Percentiles rank a stretch among this genome's conserved stretches.
These are phyloP conservation scores for Phialemonium atrogriseum DNA, from an alignment of 2,329 filamentous ascomycete species.

Conservation along the genomic window DNA sequence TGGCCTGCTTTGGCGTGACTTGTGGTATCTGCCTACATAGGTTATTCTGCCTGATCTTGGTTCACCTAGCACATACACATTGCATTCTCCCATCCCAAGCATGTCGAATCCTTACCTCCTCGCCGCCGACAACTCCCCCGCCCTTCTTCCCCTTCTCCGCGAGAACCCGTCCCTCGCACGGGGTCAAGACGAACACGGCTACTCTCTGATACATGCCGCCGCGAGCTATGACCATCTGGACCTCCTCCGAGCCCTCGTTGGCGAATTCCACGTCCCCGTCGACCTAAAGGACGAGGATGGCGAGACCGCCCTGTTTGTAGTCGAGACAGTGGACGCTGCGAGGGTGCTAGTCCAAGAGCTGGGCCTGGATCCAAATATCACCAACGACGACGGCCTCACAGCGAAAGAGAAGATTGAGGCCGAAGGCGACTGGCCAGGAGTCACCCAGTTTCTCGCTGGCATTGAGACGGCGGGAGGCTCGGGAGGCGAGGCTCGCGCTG, in stretches of 20 bases:
- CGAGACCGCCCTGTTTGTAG: conserved; percentile 92
- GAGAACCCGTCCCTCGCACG: conserved; percentile 69
- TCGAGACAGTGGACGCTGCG: conserved; percentile 72
- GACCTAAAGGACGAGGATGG: conserved; percentile 83
- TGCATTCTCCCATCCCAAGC: too few relatives aligned
- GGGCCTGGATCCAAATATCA: conserved; percentile 55
- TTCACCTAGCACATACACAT: too few relatives aligned
- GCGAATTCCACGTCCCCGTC: conserved; percentile 68
- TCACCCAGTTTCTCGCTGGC: conserved; percentile 60
- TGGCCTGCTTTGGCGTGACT: too few relatives aligned
- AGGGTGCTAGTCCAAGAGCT: conserved; percentile 76
- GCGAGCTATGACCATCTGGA: conserved; percentile 84
- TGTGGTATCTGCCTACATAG: too few relatives aligned
- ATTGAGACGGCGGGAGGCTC: conserved; percentile 17
- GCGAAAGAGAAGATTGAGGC: conserved; percentile 72
- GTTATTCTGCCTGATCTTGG: too few relatives aligned
- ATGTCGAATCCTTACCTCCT: conserved; percentile 69
- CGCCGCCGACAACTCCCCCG: conserved; percentile 72
- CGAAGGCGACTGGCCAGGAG: conserved; percentile 66
- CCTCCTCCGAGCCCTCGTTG: conserved; percentile 67
- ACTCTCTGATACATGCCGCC: conserved; percentile 88
- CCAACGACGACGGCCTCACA: conserved; percentile 68
- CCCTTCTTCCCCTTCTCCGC: conserved; percentile 66
- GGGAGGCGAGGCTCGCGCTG: conserved; percentile 11
- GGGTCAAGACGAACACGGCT: conserved; percentile 81